Evolutionary conservation across 768 basidiomycete species (phyloP).

Genomic region (Cubamyces lactineus): DNA sequence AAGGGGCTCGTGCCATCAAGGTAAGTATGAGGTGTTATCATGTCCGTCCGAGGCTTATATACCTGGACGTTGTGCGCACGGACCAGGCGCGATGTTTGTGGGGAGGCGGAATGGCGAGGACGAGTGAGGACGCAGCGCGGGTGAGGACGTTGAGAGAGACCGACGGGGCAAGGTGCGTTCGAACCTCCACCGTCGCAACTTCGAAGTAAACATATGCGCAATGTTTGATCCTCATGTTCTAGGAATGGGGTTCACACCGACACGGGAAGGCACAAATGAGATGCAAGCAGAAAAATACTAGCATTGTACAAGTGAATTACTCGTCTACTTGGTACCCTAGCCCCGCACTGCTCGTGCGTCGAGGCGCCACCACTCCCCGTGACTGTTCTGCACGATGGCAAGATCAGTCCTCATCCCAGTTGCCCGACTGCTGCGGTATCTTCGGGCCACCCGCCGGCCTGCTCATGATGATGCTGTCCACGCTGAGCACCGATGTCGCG

Average conservation of each 20-base stretch:
- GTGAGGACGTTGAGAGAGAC: too few relatives aligned
- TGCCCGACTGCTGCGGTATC: constrained; percentile 82
- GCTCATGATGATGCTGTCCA: constrained; percentile 98
- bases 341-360: background rate
- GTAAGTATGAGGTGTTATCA: background rate
- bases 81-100: background rate
- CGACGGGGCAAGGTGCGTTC: background rate
- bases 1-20: constrained; percentile 5
- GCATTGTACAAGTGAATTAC: constrained; percentile 26
- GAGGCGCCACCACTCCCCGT: background rate
- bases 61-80: background rate
- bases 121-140: too few relatives aligned
- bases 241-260: background rate
- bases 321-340: constrained; percentile 23
- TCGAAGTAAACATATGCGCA: background rate
- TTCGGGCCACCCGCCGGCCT: constrained; percentile 91
- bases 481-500: constrained; percentile 86
- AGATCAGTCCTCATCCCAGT: constrained; percentile 80
- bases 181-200: background rate
- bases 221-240: background rate
- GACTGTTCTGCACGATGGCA: background rate
- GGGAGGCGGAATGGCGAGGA: background rate
- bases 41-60: background rate
- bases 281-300: constrained; percentile 9
- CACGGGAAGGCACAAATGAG: background rate